Base-by-base conservation (phyloP, 164 flowering plant genomes). In the Liriodendron chinense region DNA sequence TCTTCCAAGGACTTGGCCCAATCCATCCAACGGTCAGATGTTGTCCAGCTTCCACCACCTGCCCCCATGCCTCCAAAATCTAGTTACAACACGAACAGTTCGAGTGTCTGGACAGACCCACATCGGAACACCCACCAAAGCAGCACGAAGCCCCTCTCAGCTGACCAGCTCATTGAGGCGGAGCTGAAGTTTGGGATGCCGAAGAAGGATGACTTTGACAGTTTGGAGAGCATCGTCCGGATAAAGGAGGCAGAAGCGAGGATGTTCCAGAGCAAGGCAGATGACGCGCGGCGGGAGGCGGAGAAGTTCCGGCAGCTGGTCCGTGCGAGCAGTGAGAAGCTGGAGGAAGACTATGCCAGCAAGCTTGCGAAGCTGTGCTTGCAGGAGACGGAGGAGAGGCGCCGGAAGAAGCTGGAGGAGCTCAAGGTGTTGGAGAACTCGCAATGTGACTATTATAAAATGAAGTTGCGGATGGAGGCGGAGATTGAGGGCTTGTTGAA, bases 191-290 rank as follows among this genome's bases (percentile, higher is more conserved):
- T 81, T 26, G 86, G 85, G 16, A 80, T 83, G 66, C 68, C 84
- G 7, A 85, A 85, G 49, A 77, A 72, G 79, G 92, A 86, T 68
- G 89, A 84, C 20, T 88, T 88, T 61, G 96, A 92, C 71, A 94
- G 91, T 84, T 77, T 94, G 72, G 98, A 94, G 72, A 89, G 94
- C 81, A 79, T 92, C 47, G 90, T 94, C 26, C 84, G 91, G 68
- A 85, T 92, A 1, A 96, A 96, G 81, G 96, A 94, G 78, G 91
- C 90, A 2, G 99, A 94, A 76, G 93, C 97, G 7, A 85, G 88
- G 78, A 91, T 96, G 97, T 96, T 94, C 81, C 95, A 94, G 78
- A 86, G 47, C 78, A 84, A 86, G n/a, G 97, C 98, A 21, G 99
- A 94, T 77, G 97, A 94, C 25, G 98, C 99, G 12, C 80, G 90